Conservation (phyloP, 2,329 filamentous ascomycete species). For the Neocucurbitaria cava region DNA sequence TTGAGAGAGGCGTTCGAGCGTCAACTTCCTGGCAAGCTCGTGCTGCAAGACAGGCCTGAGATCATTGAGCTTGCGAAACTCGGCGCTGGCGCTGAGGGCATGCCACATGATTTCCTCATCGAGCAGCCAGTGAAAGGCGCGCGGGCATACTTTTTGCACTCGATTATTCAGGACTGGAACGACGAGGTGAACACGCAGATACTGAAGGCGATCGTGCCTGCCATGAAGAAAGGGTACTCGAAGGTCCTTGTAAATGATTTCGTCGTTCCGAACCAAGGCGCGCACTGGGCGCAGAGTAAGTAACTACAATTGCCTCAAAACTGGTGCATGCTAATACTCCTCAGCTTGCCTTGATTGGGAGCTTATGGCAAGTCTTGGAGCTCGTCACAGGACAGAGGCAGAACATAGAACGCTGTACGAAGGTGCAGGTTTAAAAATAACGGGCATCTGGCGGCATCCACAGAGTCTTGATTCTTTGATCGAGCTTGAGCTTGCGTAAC, state of each 20-base stretch:
- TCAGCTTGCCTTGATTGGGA: constrained; percentile 33
- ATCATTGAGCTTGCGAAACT: constrained; percentile 29
- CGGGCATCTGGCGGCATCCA: constrained; percentile 28
- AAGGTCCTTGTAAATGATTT: constrained; percentile 38
- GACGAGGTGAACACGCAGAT: constrained; percentile 30
- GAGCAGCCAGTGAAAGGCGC: constrained; percentile 44
- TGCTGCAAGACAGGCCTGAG: constrained; percentile 33
- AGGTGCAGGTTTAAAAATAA: constrained; percentile 22
- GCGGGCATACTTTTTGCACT: constrained; percentile 36
- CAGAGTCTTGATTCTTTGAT: constrained; percentile 30
- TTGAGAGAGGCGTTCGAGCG: constrained; percentile 20
- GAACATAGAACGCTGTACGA: constrained; percentile 30
- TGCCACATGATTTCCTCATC: constrained; percentile 46
- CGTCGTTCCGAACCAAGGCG: constrained; percentile 31
- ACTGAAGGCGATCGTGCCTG: constrained; percentile 28
- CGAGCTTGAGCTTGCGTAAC: constrained; percentile 26
- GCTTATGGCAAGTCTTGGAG: constrained; percentile 29
- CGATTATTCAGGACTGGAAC: constrained; percentile 41
- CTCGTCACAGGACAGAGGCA: constrained; percentile 31
- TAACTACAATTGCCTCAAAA: not conserved
- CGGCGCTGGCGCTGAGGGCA: constrained; percentile 31
- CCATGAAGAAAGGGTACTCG: constrained; percentile 38
- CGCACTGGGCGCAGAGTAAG: constrained; percentile 33
- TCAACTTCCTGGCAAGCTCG: constrained; percentile 22
- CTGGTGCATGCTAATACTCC: not conserved